Base-by-base conservation (phyloP, 352 stramenopile genomes). In the Phytophthora capsici region DNA sequence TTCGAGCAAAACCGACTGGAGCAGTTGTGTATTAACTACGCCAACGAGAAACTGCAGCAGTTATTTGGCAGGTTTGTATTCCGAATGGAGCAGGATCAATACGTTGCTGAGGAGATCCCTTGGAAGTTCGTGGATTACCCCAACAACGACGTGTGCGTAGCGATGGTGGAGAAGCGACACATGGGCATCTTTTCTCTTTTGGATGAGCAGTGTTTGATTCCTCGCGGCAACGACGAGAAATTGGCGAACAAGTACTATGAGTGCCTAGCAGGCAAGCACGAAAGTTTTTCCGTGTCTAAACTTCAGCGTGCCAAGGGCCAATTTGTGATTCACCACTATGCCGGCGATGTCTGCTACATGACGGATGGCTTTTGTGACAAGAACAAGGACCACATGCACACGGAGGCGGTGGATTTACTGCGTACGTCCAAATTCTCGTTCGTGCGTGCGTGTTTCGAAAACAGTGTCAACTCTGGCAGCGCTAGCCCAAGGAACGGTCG, bases 1-100 rank as follows among this genome's bases (percentile, higher is more conserved):
- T 96, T 97, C 44, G 70, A 92, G 46, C 66, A 90, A 43, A 99
- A 99, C 61, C 95, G 84, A 19, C 91, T 99, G 1, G 88, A 96
- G 63, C 88, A 96, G 32, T 66, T 96, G 23, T 96, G 88, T 51
- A 96, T 96, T 68, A 96, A 96, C 60, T 96, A 90, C 63, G 87
- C 85, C 14, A 96, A 96, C 63, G 88, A 96, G 55, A 96, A 94
- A 59, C 76, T 96, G 12, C 88, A 96, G 64, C 88, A 95, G 54
- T 66, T 94, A 13, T 96, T 96, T 37, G 84, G 77, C 1, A 63
- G 73, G 10, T 94, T 93, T 36, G 85, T 95, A 13, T 94, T 95
- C 66, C 84, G 84, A 30, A 93, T 91, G 77, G 88, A 96, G 64
- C 86, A 97, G 55, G 75, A 94, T 6, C 71, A 94, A 51, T 93